A percentile compares a stretch with the other conserved stretches of the same genome.
Evolutionary conservation across 257 asterid genomes (phyloP).

Genomic region (Gentiana straminea): DNA sequence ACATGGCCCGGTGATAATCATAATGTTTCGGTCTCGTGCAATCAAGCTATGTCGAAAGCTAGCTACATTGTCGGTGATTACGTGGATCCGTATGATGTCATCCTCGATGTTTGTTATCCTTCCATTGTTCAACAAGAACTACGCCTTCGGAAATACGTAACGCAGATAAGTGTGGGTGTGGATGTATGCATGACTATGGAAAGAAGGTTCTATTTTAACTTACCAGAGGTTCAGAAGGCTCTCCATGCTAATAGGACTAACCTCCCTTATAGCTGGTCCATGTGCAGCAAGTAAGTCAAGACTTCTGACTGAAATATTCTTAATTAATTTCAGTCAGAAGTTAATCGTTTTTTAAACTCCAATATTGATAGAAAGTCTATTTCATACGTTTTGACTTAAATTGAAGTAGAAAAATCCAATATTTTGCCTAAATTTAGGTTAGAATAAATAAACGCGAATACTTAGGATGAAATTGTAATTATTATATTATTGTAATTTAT

Average conservation of each 20-base stretch:
- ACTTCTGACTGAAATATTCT: neutral
- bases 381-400: too few species aligned
- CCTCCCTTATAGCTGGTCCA: conserved; percentile 47
- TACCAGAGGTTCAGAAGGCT: conserved; percentile 68
- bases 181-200: conserved; percentile 61
- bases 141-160: conserved; percentile 38
- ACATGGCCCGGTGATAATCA: conserved; percentile 9
- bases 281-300: conserved; percentile 53
- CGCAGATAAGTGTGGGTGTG: conserved; percentile 37
- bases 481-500: too few species aligned
- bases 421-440: too few species aligned
- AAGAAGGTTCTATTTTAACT: conserved; percentile 44
- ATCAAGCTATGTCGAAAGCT: conserved; percentile 21
- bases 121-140: conserved; percentile 40
- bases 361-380: too few species aligned
- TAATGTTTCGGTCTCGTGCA: conserved; percentile 32
- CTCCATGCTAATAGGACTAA: conserved; percentile 60
- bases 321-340: too few species aligned
- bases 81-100: conserved; percentile 49
- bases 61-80: conserved; percentile 26
- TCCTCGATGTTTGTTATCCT: conserved; percentile 66
- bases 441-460: too few species aligned
- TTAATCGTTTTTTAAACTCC: too few species aligned
- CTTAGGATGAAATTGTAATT: too few species aligned
- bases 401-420: too few species aligned